Conservation (phyloP, 495 filamentous ascomycete genomes). For the Penicillium chermesinum region DNA sequence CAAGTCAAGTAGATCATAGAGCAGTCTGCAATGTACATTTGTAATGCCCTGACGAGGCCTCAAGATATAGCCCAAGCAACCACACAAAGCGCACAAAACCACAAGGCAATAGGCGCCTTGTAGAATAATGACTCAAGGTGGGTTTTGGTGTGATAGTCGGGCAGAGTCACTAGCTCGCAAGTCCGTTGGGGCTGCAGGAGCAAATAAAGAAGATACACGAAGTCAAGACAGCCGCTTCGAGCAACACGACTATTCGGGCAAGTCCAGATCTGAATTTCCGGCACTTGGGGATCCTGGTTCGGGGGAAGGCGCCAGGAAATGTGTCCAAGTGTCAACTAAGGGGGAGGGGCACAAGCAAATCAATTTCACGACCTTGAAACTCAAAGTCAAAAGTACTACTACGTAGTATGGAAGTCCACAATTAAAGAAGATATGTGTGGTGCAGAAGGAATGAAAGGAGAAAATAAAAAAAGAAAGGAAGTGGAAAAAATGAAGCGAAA, state of each 20-base stretch:
- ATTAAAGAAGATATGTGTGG: neutral
- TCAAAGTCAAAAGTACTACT: neutral
- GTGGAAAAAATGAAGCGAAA: conserved; percentile 7
- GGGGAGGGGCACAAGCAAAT: conserved; percentile 5
- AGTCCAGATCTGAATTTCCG: conserved; percentile 21
- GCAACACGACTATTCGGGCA: conserved; percentile 24
- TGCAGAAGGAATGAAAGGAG: neutral
- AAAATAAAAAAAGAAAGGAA: conserved; percentile 1
- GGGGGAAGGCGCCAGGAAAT: neutral
- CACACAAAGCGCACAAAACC: conserved; percentile 5
- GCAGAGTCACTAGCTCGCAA: conserved; percentile 20
- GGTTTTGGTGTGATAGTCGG: conserved; percentile 13
- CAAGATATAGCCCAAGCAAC: conserved; percentile 36
- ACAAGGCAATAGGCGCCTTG: conserved; percentile 6
- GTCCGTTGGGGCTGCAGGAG: conserved; percentile 20
- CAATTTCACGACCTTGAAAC: neutral
- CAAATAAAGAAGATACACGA: conserved; percentile 37
- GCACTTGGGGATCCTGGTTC: conserved; percentile 2
- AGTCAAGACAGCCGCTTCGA: conserved; percentile 22
- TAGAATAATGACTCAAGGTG: conserved; percentile 15
- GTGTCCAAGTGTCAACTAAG: neutral
- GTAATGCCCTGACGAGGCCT: conserved; percentile 22
- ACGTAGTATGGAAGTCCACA: neutral
- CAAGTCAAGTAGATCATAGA: conserved; percentile 28
- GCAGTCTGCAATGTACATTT: conserved; percentile 34